These are phyloP conservation scores for Stagonosporopsis rhizophila DNA, from an alignment of 2,329 filamentous ascomycete genomes.

Conservation along the genomic window DNA sequence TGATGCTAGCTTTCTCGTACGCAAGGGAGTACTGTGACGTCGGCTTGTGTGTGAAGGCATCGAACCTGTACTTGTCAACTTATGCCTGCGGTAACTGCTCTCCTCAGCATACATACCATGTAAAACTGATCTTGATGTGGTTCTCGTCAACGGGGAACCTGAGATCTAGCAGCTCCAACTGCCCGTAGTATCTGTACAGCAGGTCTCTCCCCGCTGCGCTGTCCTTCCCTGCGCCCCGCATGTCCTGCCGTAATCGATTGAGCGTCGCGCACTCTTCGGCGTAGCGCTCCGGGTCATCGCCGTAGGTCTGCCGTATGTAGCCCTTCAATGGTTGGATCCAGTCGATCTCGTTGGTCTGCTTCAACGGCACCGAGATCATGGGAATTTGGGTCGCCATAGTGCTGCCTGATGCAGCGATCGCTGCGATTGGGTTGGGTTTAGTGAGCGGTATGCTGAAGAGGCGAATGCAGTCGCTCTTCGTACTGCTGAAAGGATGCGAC, in stretches of 20 bases:
- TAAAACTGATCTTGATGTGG: slow-evolving; percentile 98
- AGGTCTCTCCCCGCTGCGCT: slow-evolving; percentile 92
- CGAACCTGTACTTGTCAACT: slow-evolving; percentile 73
- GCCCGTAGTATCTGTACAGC: slow-evolving; percentile 96
- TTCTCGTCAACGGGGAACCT: slow-evolving; percentile 98
- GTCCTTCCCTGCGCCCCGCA: slow-evolving; percentile 96
- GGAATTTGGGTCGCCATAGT: slow-evolving; percentile 66
- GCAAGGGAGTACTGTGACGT: slow-evolving; percentile 96
- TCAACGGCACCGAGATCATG: slow-evolving; percentile 94
- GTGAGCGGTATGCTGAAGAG: slow-evolving; percentile 24
- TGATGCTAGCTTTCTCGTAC: slow-evolving; percentile 98
- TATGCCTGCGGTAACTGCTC: not conserved
- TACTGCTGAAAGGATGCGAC: not conserved
- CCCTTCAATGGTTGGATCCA: slow-evolving; percentile 91
- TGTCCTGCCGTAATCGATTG: slow-evolving; percentile 95
- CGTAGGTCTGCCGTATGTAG: slow-evolving; percentile 93
- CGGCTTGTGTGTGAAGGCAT: slow-evolving; percentile 99
- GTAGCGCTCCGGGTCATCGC: slow-evolving; percentile 96
- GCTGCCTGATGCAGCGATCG: slow-evolving; percentile 19
- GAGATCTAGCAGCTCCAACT: slow-evolving; percentile 91
- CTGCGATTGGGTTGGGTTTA: slow-evolving; percentile 25
- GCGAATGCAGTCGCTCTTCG: not conserved
- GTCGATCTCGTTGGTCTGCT: slow-evolving; percentile 96
- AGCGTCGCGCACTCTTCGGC: slow-evolving; percentile 92
- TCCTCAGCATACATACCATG: slow-evolving; percentile 71